Base-by-base conservation (phyloP, 805 yeast species). In the Candida jianshihensis region DNA sequence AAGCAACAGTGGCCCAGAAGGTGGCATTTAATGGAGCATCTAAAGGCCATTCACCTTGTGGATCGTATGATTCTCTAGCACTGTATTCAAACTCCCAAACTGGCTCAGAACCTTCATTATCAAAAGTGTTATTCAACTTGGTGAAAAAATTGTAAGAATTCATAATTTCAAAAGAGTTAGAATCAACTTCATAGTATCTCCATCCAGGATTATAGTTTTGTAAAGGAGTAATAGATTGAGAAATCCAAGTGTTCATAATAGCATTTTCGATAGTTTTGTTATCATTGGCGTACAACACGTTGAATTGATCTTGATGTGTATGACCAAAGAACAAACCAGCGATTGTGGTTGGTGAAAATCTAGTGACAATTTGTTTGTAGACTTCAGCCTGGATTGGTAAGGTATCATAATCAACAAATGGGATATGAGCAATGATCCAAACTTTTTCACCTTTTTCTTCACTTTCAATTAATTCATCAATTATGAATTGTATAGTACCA, bases 381-480 rank as follows among this genome's bases (percentile, higher is more conserved):
- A 75, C 60, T 37, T 70, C 64, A 19, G 83, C 70, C 36, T 73
- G 80, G 27, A 76, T 61, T 11, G 88, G 87, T 32, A 81, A 57
- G 14, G 80, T 38, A 21, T 47, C 70, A 46, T 78, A 83, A n/a
- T 71, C 64, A 18, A 70, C 59, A 12, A 68, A 64, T 31, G 89
- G 86, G 37, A 81, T 74, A 53, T 81, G 88, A 16, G 82, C 75
- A 47, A 78, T 65, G 39, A 81, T 66, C 88, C 88, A 81, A n/a
- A 77, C 88, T 48, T 81, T 63, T 55, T 78, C 76, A 34, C 72
- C 73, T 8, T 61, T 62, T 25, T 47, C 39, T 56, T 81, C 88
- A 43, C 80, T 67, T 34, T 68, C 79, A n/a, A 70, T 54, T 35
- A 81, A 62, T 59, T 81, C 87, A 36, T 73, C 68, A 33, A 76